phyloP scores from a whole-genome alignment of 23 red algal genomes.

The Agarophyton chilense region DNA sequence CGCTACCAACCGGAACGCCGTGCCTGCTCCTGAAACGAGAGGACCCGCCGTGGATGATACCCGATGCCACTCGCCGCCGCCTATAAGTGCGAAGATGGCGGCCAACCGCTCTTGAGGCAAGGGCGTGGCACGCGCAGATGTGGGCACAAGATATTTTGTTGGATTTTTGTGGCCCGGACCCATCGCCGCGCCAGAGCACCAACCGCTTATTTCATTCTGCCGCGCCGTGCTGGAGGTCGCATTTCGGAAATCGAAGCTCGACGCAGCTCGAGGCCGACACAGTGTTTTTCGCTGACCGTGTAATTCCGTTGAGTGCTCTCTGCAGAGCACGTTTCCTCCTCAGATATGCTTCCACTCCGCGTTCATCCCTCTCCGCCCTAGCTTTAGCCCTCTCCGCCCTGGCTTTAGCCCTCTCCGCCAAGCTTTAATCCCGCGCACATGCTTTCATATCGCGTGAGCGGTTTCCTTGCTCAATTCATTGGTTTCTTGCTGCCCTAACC shows the following conservation, averaged over 20 bases:
- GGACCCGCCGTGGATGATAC: too few species aligned
- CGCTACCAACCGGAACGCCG: too few species aligned
- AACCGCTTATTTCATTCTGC: constrained; percentile 1
- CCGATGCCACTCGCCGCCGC: not conserved
- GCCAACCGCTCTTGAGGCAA: too few species aligned
- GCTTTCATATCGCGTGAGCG: not conserved
- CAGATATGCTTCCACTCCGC: not conserved
- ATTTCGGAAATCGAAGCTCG: not conserved
- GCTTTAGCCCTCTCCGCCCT: not conserved
- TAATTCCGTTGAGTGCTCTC: not conserved
- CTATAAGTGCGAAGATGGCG: not conserved
- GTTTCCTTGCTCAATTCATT: too few species aligned
- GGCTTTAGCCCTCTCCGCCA: not conserved
- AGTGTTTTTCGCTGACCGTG: too few species aligned
- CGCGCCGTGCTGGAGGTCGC: not conserved
- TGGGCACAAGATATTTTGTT: not conserved
- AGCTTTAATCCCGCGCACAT: not conserved
- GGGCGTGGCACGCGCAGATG: not conserved
- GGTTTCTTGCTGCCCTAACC: too few species aligned
- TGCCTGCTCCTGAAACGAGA: too few species aligned
- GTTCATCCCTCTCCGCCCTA: not conserved
- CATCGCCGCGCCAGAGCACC: not conserved
- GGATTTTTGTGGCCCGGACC: not conserved
- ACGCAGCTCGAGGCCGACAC: not conserved
- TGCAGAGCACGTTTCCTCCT: constrained; percentile 2